Percentiles rank a stretch among this genome's conserved stretches.
Evolutionary conservation across 176 grass and related monocot genomes (phyloP).

Genomic region (Lolium multiflorum): DNA sequence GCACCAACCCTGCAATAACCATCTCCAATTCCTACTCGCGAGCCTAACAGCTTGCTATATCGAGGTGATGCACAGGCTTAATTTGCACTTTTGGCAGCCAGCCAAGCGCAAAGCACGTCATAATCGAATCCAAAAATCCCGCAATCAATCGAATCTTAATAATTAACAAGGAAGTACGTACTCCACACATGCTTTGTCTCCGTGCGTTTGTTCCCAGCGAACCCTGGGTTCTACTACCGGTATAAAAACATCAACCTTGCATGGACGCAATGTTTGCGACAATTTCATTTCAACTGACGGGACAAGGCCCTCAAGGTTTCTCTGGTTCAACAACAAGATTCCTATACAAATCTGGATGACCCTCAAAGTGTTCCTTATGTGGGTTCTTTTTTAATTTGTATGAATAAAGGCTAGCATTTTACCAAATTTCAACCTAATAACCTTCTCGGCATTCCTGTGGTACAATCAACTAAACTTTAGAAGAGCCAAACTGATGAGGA

Average conservation of each 20-base stretch:
- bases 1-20: constrained; percentile 19
- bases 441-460: no score
- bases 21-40: not conserved
- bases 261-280: constrained; percentile 10
- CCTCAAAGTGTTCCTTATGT: no score
- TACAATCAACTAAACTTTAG: no score
- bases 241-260: not conserved
- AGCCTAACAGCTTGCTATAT: not conserved
- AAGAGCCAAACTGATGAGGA: no score
- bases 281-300: not conserved
- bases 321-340: no score
- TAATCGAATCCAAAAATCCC: not conserved
- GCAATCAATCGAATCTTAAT: not conserved
- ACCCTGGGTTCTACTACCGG: not conserved
- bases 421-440: no score
- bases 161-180: not conserved
- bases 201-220: not conserved
- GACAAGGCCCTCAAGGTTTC: no score
- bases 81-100: not conserved
- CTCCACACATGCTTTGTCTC: not conserved
- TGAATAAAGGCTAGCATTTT: no score
- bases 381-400: no score
- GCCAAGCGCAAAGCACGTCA: not conserved
- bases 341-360: no score
- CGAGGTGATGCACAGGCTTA: not conserved